These are phyloP conservation scores for Actinidia arguta DNA, from an alignment of 179 eudicot genomes.

Conservation along the genomic window DNA sequence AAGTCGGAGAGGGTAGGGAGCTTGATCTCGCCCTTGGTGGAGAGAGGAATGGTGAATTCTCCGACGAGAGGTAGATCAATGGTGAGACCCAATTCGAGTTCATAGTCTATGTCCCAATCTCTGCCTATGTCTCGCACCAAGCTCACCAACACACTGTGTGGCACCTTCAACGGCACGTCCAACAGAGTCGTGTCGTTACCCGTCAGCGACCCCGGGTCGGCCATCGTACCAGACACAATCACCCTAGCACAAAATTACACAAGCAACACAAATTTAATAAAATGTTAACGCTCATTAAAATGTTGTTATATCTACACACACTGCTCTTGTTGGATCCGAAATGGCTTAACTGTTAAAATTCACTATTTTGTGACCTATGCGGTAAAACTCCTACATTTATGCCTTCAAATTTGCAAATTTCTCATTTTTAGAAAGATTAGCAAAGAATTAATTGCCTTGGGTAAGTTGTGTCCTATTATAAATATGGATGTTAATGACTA, in stretches of 20 bases:
- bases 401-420: no score
- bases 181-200: constrained; percentile 56
- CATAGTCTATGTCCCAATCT: constrained; percentile 88
- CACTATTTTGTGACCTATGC: no score
- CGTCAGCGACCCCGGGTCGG: constrained; percentile 73
- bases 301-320: no score
- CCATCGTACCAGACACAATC: constrained; percentile 60
- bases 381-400: no score
- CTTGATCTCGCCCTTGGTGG: constrained; percentile 70
- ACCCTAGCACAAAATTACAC: constrained; percentile 31
- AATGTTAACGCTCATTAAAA: no score
- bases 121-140: constrained; percentile 57
- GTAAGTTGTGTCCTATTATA: no score
- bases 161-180: constrained; percentile 64
- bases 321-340: no score
- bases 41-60: constrained; percentile 65
- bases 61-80: constrained; percentile 75
- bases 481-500: no score
- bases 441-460: no score
- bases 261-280: no score
- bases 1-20: constrained; percentile 61
- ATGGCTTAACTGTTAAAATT: no score
- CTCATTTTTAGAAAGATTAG: no score
- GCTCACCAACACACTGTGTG: constrained; percentile 62
- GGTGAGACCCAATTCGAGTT: constrained; percentile 52